phyloP scores from a whole-genome alignment of 331 rosid genomes.

The Quercus lobata region DNA sequence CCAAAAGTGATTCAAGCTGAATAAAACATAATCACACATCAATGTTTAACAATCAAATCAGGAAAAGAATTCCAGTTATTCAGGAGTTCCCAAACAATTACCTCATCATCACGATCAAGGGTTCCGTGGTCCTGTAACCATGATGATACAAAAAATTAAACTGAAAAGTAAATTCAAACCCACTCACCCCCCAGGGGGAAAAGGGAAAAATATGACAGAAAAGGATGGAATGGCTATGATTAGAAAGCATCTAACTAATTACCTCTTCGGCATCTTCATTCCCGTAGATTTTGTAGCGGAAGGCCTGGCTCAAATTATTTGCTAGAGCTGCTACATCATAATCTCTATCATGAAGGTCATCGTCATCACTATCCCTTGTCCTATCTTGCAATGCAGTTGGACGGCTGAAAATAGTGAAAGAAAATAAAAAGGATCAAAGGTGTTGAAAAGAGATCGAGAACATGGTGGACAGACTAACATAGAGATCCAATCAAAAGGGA shows the following conservation, averaged over 20 bases:
- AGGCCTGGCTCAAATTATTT: conserved; percentile 92
- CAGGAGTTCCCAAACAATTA: conserved; percentile 26
- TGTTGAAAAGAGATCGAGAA: conserved; percentile 5
- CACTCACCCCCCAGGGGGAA: neutral
- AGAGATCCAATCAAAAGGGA: neutral
- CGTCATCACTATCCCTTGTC: conserved; percentile 94
- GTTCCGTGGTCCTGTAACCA: conserved; percentile 70
- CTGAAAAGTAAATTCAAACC: no score
- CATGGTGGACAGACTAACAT: neutral
- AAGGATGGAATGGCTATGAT: neutral
- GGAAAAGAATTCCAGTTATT: conserved; percentile 2
- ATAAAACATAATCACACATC: conserved; percentile 11
- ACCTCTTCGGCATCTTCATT: conserved; percentile 95
- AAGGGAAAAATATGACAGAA: conserved; percentile 12
- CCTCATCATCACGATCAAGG: conserved; percentile 89
- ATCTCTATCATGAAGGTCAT: conserved; percentile 88
- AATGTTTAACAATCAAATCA: conserved; percentile 16
- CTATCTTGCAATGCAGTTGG: conserved; percentile 96
- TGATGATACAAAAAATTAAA: conserved; percentile 26
- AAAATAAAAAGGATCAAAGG: neutral
- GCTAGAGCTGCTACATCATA: conserved; percentile 92
- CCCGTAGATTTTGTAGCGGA: conserved; percentile 88
- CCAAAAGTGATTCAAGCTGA: neutral
- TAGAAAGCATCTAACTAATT: conserved; percentile 14
- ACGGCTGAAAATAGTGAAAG: conserved; percentile 53